These are phyloP conservation scores for Tuber microsphaerosporum DNA, from an alignment of 495 filamentous ascomycete species.

Conservation along the genomic window DNA sequence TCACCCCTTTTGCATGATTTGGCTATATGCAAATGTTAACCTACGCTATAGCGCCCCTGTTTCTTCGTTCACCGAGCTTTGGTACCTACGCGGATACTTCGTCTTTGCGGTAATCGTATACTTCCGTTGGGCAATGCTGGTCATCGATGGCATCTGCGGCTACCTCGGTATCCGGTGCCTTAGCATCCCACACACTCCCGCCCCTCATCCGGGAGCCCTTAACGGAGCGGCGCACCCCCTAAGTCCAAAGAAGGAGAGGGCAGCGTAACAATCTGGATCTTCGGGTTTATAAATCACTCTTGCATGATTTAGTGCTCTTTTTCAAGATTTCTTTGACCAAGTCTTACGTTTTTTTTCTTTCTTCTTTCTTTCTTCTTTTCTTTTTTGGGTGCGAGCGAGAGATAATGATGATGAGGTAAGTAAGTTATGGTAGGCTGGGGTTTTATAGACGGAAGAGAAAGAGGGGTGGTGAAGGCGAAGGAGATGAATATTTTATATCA, in stretches of 20 bases:
- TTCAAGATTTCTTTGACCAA: neutral
- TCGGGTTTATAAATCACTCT: neutral
- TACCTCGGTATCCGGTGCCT: conserved; percentile 91
- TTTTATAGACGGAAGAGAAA: neutral
- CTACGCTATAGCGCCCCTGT: conserved; percentile 45
- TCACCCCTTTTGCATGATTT: neutral
- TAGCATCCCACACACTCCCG: conserved; percentile 59
- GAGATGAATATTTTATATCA: conserved; percentile 2
- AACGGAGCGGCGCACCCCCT: conserved; percentile 19
- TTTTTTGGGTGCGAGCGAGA: neutral
- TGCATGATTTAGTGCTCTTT: neutral
- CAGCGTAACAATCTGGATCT: conserved; percentile 5
- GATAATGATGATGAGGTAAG: neutral
- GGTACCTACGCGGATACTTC: conserved; percentile 77
- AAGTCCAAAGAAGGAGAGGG: conserved; percentile 22
- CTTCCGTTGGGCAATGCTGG: conserved; percentile 82
- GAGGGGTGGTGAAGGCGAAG: neutral
- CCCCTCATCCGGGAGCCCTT: conserved; percentile 11
- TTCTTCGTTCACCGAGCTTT: conserved; percentile 56
- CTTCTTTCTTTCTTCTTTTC: neutral
- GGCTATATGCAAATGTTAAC: neutral
- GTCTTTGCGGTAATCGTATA: conserved; percentile 74
- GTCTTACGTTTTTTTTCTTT: neutral
- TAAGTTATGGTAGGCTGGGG: neutral
- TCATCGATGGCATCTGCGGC: conserved; percentile 83